A percentile compares a stretch with the other conserved stretches of the same genome.
These are phyloP conservation scores for Heimioporus sp. DNA, from an alignment of 768 basidiomycete species.

Conservation along the genomic window DNA sequence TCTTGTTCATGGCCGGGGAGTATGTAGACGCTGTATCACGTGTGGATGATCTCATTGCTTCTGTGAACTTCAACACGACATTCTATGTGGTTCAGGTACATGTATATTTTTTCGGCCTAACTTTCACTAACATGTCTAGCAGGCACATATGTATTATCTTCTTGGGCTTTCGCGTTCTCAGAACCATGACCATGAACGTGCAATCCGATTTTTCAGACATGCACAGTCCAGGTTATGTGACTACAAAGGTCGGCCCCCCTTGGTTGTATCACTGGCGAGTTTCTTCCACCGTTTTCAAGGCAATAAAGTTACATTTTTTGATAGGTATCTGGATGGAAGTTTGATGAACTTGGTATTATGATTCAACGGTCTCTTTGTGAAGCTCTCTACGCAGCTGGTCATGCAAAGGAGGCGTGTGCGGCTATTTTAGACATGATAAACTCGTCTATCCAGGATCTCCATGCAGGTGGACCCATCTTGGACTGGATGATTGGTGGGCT, in stretches of 20 bases:
- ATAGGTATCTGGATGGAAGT: too few species aligned
- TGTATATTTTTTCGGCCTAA: background rate
- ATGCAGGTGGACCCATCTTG: too few species aligned
- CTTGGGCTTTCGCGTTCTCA: background rate
- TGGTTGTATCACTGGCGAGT: background rate
- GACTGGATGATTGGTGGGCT: too few species aligned
- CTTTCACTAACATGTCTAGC: background rate
- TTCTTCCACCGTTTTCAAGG: background rate
- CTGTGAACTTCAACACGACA: background rate
- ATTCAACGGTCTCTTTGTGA: constrained; percentile 4
- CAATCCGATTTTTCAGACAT: background rate
- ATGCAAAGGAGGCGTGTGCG: background rate
- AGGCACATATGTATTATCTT: constrained; percentile 11
- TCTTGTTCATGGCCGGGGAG: background rate
- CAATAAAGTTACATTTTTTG: too few species aligned
- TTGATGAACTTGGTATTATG: too few species aligned
- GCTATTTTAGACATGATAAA: background rate
- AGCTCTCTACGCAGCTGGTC: background rate
- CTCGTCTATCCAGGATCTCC: too few species aligned
- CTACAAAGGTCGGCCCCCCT: background rate
- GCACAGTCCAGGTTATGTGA: background rate
- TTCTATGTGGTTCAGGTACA: background rate
- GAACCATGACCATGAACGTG: background rate
- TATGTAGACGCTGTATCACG: background rate
- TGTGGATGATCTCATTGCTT: background rate